Base-by-base conservation (phyloP, 2,329 filamentous ascomycete genomes). In the Aureobasidium sp. region DNA sequence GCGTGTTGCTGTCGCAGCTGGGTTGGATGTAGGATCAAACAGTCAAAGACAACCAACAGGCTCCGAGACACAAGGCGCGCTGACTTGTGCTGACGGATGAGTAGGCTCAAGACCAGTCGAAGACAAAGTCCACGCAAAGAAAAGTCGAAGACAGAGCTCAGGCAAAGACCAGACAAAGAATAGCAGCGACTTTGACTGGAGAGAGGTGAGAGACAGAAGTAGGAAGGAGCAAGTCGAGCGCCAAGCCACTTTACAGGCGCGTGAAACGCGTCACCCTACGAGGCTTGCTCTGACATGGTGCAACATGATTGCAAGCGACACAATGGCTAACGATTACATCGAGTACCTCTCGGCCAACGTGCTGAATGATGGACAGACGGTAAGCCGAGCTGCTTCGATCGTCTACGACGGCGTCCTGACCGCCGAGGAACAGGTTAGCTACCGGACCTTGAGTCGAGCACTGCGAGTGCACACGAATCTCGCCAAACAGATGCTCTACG, bases 401-500 rank as follows among this genome's bases (percentile, higher is more conserved):
- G 7, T n/a, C 43, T 21, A 29, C 23, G 43, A 46, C 43, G 17
- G 47, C 21, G 7, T 49, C 2, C 45, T 49, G 21, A 49, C 45
- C 27, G 25, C 15, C 4, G 45, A 38, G 31, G 4, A 38, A 27
- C 68, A 95, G 91, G 81, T 96, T 68, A 95, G 89, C 54, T 97
- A 96, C 77, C 87, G 91, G 54, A 79, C 87, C 51, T 76, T 99
- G 63, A 94, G 91, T 74, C 84, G 93, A 68, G 87, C 86, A 40
- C 75, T 96, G 58, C 88, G 90, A 68, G 81, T 96, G 46, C 88
- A 96, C 71, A 87, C 89, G 72, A 94, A 95, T 70, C 79, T 82
- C 45, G 94, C 94, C 13, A 99, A 99, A 74, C 86, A 92, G 72
- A 95, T 94, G 83, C 84, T 92, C 17, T 95, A 84, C 74, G 89